A percentile compares a stretch with the other conserved stretches of the same genome.
phyloP scores from a whole-genome alignment of 352 stramenopile species.

The Pythium monospermum region DNA sequence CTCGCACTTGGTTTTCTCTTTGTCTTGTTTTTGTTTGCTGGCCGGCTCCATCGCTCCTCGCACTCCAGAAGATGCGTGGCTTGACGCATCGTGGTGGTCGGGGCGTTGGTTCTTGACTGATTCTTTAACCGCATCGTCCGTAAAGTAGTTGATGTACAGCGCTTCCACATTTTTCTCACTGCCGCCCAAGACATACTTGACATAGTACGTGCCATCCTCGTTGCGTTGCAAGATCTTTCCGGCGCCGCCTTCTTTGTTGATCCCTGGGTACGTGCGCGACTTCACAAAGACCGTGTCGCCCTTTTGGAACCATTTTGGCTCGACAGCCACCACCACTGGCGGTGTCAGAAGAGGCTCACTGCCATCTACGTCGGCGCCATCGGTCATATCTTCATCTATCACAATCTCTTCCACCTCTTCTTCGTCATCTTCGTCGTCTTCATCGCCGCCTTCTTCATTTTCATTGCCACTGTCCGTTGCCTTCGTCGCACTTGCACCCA shows the following conservation, averaged over 20 bases:
- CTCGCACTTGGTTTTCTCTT: slow-evolving; percentile 13
- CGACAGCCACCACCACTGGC: too few species aligned
- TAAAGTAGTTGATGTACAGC: slow-evolving; percentile 59
- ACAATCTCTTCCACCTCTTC: not conserved
- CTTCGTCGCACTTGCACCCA: not conserved
- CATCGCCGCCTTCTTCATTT: not conserved
- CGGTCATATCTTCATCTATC: slow-evolving; percentile 1
- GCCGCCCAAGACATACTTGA: slow-evolving; percentile 83
- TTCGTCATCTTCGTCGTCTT: slow-evolving; percentile 5
- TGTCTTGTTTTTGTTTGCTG: slow-evolving; percentile 1
- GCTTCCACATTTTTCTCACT: slow-evolving; percentile 60
- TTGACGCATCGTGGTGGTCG: too few species aligned
- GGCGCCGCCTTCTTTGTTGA: slow-evolving; percentile 75
- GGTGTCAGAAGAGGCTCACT: too few species aligned
- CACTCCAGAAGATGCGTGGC: too few species aligned
- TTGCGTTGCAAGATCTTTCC: slow-evolving; percentile 44
- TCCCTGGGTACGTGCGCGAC: slow-evolving; percentile 62
- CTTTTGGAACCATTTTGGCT: slow-evolving; percentile 31
- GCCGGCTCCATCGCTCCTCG: not conserved
- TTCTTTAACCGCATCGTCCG: slow-evolving; percentile 66
- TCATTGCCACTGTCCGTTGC: not conserved
- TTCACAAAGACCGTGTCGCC: slow-evolving; percentile 73
- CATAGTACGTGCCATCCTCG: slow-evolving; percentile 65
- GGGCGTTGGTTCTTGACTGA: slow-evolving; percentile 59
- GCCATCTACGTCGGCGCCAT: slow-evolving; percentile 3